phyloP scores from a whole-genome alignment of 345 rosid genomes.

The Cardamine resedifolia region DNA sequence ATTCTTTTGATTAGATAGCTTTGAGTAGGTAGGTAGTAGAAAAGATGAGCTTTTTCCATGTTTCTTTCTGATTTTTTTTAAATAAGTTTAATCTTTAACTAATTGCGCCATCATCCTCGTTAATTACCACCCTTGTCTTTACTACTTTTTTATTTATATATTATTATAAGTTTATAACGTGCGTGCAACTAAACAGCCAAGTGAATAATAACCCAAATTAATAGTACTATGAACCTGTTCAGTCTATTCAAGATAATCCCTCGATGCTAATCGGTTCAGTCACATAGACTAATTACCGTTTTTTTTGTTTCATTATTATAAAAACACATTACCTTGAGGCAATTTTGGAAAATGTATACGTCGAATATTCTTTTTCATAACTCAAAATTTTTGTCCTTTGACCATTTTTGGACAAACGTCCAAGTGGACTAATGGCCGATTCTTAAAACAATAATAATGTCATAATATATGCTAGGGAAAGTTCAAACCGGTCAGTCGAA shows the following conservation, averaged over 20 bases:
- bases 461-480: neutral
- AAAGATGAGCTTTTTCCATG: conserved; percentile 13
- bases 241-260: neutral
- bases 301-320: neutral
- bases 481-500: neutral
- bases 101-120: conserved; percentile 33
- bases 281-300: neutral
- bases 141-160: neutral
- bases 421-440: neutral
- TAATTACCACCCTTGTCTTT: conserved; percentile 32
- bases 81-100: neutral
- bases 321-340: neutral
- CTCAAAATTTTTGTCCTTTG: neutral
- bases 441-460: neutral
- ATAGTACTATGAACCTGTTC: conserved; percentile 5
- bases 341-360: neutral
- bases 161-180: conserved; percentile 14
- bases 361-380: neutral
- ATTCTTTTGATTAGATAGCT: neutral
- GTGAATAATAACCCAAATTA: conserved; percentile 2
- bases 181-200: conserved; percentile 26
- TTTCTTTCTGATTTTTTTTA: neutral
- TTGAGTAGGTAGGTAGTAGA: conserved; percentile 13
- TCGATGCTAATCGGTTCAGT: too few species aligned
- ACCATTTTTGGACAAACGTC: conserved; percentile 8